A percentile compares a stretch with the other conserved stretches of the same genome.
Conservation (phyloP, 2,329 filamentous ascomycete genomes). For the Neonectria coccinea region DNA sequence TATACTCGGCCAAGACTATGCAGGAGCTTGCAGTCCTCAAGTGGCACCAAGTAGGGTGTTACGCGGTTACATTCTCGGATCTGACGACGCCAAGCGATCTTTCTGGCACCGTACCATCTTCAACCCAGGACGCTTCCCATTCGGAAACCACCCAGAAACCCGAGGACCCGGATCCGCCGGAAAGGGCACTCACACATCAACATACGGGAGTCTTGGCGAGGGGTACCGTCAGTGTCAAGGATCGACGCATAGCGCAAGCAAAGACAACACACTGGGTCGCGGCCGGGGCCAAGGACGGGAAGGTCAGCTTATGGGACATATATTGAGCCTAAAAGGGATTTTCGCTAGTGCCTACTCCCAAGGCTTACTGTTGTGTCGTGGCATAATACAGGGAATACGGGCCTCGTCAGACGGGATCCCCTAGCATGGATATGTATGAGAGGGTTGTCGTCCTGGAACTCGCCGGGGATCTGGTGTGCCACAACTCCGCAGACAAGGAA, state of each 20-base stretch:
- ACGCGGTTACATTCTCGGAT: conserved; percentile 78
- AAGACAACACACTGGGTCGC: conserved; percentile 87
- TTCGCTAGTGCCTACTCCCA: background rate
- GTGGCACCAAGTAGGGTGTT: conserved; percentile 93
- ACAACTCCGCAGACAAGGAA: background rate
- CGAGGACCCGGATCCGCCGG: background rate
- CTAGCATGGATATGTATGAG: background rate
- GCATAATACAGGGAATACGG: background rate
- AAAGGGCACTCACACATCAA: background rate
- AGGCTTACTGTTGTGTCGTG: conserved; percentile 1
- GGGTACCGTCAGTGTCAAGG: conserved; percentile 61
- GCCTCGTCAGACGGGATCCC: background rate
- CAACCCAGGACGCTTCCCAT: background rate
- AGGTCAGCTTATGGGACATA: conserved; percentile 94
- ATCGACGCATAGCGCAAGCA: conserved; percentile 72
- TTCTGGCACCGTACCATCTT: conserved; percentile 34
- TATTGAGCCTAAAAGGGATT: conserved; percentile 64
- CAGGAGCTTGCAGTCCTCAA: conserved; percentile 92
- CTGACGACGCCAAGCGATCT: conserved; percentile 43
- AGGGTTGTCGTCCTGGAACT: background rate
- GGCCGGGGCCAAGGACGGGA: conserved; percentile 92
- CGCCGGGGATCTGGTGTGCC: background rate
- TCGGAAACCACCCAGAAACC: background rate
- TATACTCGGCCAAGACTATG: conserved; percentile 85
- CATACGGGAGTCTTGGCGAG: conserved; percentile 16